Evolutionary conservation across 2,329 filamentous ascomycete species (phyloP).

Genomic region (Botrytis tulipae): DNA sequence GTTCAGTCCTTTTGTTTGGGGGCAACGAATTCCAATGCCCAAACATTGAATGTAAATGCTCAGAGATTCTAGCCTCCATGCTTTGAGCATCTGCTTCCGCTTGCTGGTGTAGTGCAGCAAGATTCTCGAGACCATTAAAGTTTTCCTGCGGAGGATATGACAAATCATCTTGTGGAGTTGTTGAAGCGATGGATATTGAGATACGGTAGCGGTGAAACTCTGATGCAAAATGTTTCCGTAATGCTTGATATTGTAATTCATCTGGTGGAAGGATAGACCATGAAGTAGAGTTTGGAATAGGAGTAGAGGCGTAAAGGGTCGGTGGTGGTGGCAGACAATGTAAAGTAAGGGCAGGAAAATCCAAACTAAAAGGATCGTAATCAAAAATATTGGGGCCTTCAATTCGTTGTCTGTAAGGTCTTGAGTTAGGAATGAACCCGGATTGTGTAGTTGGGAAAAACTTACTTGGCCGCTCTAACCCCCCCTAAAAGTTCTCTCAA

Average conservation of each 20-base stretch:
- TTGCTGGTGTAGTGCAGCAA: constrained; percentile 40
- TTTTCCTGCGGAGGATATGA: constrained; percentile 44
- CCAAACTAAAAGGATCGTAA: constrained; percentile 81
- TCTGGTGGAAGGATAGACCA: constrained; percentile 80
- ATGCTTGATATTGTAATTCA: constrained; percentile 68
- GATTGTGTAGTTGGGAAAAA: constrained; percentile 22
- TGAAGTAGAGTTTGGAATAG: constrained; percentile 72
- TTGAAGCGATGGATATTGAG: constrained; percentile 50
- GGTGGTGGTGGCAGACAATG: constrained; percentile 77
- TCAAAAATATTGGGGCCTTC: constrained; percentile 63
- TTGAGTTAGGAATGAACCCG: neutral
- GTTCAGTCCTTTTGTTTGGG: constrained; percentile 53
- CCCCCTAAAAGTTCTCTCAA: constrained; percentile 79
- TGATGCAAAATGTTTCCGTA: constrained; percentile 64
- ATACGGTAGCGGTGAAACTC: constrained; percentile 66
- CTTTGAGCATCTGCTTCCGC: constrained; percentile 41
- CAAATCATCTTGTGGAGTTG: constrained; percentile 51
- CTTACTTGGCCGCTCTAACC: constrained; percentile 78
- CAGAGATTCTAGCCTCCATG: constrained; percentile 66
- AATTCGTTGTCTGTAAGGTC: constrained; percentile 49
- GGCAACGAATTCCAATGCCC: constrained; percentile 71
- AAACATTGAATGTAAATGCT: constrained; percentile 76
- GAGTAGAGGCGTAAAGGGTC: constrained; percentile 73
- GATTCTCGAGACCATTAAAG: constrained; percentile 34
- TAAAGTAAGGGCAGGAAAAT: constrained; percentile 81